Percentiles rank a stretch among this genome's conserved stretches.
phyloP scores from a whole-genome alignment of 1,284 basidiomycete species.

The Fomitiporia mediterranea region DNA sequence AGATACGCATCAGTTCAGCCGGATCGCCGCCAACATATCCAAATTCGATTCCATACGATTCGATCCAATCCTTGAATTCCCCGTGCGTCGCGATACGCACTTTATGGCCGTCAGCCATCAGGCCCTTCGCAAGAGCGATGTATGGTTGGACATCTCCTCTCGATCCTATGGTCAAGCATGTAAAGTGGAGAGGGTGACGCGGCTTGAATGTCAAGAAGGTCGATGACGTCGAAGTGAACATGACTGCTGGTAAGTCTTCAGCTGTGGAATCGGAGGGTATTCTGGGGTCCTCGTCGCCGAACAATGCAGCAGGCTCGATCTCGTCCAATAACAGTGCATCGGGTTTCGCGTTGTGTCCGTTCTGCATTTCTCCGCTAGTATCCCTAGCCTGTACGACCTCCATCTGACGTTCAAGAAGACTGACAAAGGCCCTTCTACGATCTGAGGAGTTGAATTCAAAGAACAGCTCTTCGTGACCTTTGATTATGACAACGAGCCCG shows the following conservation, averaged over 20 bases:
- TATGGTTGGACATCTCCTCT: constrained; percentile 93
- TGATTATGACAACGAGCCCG: constrained; percentile 86
- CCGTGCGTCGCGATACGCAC: constrained; percentile 88
- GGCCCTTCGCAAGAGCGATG: constrained; percentile 88
- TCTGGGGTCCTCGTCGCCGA: constrained; percentile 37
- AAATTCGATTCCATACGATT: constrained; percentile 93
- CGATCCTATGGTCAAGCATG: constrained; percentile 92
- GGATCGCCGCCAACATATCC: constrained; percentile 94
- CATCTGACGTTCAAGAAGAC: constrained; percentile 74
- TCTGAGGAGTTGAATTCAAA: constrained; percentile 85
- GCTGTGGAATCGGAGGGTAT: constrained; percentile 49
- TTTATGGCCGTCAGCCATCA: constrained; percentile 85
- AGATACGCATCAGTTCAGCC: constrained; percentile 91
- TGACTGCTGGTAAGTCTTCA: constrained; percentile 75
- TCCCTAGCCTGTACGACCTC: constrained; percentile 60
- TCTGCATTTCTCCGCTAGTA: constrained; percentile 36
- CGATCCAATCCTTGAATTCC: constrained; percentile 94
- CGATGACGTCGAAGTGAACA: constrained; percentile 91
- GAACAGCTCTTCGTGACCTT: constrained; percentile 96
- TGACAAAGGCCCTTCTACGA: constrained; percentile 72
- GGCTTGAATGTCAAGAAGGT: constrained; percentile 96
- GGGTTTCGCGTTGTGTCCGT: constrained; percentile 45
- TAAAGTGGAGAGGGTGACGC: constrained; percentile 75
- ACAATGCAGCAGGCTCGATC: constrained; percentile 47
- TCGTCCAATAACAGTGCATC: constrained; percentile 74